Evolutionary conservation across 768 basidiomycete genomes (phyloP).

Genomic region (Udeniomyces megalosporus): DNA sequence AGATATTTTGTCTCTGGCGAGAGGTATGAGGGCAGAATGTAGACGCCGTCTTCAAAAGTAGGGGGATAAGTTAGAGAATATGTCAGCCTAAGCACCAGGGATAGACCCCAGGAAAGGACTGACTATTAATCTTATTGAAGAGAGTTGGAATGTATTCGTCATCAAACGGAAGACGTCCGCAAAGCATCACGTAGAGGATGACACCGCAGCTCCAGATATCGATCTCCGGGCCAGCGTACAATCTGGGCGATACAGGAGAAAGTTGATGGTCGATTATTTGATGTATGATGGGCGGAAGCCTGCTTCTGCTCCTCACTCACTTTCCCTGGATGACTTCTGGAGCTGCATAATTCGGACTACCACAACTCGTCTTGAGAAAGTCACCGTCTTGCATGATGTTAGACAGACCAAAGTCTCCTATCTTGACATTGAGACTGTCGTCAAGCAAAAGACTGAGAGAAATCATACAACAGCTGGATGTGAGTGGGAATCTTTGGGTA

Average conservation of each 20-base stretch:
- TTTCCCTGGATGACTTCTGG: slow-evolving; percentile 94
- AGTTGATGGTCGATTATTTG: neutral
- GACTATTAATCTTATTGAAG: slow-evolving; percentile 82
- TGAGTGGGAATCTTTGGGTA: neutral
- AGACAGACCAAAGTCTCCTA: slow-evolving; percentile 95
- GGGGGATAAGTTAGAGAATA: neutral
- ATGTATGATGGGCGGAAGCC: neutral
- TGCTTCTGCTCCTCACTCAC: slow-evolving; percentile 22
- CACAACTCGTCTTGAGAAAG: slow-evolving; percentile 92
- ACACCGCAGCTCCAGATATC: slow-evolving; percentile 98
- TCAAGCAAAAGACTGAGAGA: slow-evolving; percentile 28
- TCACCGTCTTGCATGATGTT: slow-evolving; percentile 94
- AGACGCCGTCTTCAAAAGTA: slow-evolving; percentile 61
- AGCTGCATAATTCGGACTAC: slow-evolving; percentile 95
- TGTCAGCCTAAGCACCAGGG: too few species aligned
- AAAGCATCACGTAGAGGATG: slow-evolving; percentile 97
- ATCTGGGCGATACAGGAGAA: slow-evolving; percentile 23
- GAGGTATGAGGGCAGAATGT: slow-evolving; percentile 66
- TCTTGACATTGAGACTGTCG: slow-evolving; percentile 51
- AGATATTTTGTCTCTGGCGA: slow-evolving; percentile 60
- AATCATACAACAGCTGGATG: slow-evolving; percentile 32
- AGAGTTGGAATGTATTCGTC: slow-evolving; percentile 85
- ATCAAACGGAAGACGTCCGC: slow-evolving; percentile 88
- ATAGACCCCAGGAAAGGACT: slow-evolving; percentile 9
- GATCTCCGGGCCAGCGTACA: slow-evolving; percentile 95